These are phyloP conservation scores for Ramaria rubella DNA, from an alignment of 768 basidiomycete species.

Conservation along the genomic window DNA sequence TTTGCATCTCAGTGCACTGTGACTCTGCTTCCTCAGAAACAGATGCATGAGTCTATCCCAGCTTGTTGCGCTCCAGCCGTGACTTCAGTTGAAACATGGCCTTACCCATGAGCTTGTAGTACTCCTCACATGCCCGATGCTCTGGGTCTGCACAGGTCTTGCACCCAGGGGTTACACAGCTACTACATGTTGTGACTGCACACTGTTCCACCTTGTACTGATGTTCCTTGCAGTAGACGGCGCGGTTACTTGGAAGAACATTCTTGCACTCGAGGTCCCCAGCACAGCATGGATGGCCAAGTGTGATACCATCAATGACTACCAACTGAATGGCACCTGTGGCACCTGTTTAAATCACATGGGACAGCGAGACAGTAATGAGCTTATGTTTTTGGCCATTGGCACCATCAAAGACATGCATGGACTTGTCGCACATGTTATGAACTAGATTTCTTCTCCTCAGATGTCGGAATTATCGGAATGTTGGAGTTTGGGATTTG, in stretches of 20 bases:
- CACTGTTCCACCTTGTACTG: neutral
- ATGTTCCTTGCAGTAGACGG: neutral
- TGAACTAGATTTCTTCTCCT: too few species aligned
- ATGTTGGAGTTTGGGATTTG: too few species aligned
- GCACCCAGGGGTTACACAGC: neutral
- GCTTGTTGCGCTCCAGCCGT: neutral
- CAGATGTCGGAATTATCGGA: too few species aligned
- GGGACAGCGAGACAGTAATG: neutral
- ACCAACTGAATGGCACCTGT: neutral
- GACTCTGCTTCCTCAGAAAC: neutral
- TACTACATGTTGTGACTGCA: neutral
- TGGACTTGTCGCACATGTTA: too few species aligned
- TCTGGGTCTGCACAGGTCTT: neutral
- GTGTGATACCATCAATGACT: neutral
- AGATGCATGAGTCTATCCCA: neutral
- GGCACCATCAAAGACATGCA: too few species aligned
- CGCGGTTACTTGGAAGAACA: neutral
- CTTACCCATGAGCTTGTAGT: neutral
- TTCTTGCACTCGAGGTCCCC: neutral
- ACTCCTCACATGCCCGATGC: neutral
- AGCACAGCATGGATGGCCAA: neutral
- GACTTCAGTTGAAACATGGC: neutral
- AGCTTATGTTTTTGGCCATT: neutral
- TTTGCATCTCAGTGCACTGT: neutral
- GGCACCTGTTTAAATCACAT: neutral